phyloP scores from a whole-genome alignment of 176 grass and related monocot genomes.

The Paspalum vaginatum region DNA sequence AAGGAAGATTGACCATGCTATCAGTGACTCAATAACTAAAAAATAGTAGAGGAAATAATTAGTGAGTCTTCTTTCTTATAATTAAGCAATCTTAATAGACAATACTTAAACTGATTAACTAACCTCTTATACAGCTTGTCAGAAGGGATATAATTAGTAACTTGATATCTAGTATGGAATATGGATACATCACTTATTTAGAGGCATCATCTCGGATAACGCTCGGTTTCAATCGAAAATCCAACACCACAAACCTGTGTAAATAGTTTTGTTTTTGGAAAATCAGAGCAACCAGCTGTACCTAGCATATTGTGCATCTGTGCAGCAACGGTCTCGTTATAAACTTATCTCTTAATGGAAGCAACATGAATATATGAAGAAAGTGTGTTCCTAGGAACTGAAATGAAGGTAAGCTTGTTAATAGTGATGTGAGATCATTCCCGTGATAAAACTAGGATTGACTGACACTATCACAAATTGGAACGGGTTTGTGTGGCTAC shows the following conservation, averaged over 20 bases:
- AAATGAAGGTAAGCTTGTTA: neutral
- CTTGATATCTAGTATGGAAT: constrained; percentile 5
- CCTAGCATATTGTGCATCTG: constrained; percentile 1
- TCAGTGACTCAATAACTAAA: neutral
- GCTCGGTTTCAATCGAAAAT: constrained; percentile 21
- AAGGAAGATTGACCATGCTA: neutral
- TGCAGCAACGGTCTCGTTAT: neutral
- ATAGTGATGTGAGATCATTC: neutral
- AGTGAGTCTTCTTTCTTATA: neutral
- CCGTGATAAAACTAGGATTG: neutral
- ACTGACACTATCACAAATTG: neutral
- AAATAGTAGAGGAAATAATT: neutral
- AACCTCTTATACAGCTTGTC: constrained; percentile 30
- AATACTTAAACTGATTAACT: constrained; percentile 12
- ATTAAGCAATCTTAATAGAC: neutral
- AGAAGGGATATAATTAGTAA: constrained; percentile 19
- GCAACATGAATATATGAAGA: neutral
- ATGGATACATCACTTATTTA: neutral
- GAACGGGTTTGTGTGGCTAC: neutral
- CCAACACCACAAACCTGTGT: constrained; percentile 26
- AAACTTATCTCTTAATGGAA: neutral
- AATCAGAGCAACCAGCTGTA: neutral
- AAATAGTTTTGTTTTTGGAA: constrained; percentile 14
- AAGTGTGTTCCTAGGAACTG: constrained; percentile 11
- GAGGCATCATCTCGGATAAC: constrained; percentile 26